Conservation (phyloP, 352 stramenopile species). For the Pelagophyceae sp. region DNA sequence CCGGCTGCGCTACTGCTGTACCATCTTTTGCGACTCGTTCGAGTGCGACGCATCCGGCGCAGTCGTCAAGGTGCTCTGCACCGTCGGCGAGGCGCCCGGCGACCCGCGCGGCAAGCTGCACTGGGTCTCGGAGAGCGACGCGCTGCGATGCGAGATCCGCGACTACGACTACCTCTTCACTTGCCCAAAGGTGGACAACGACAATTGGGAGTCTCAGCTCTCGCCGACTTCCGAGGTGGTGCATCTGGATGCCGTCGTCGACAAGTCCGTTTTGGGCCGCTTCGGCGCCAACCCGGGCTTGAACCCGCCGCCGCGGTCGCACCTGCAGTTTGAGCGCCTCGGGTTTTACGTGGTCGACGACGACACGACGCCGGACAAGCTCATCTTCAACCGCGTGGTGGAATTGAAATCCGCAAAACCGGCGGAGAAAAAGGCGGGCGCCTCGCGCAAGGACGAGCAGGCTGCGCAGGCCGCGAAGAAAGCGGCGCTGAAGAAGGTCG, state of each 20-base stretch:
- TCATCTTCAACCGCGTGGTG: constrained; percentile 94
- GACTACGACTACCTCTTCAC: constrained; percentile 95
- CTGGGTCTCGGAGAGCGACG: constrained; percentile 78
- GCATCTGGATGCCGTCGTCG: constrained; percentile 70
- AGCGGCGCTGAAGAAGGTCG: constrained; percentile 84
- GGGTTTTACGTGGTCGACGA: constrained; percentile 95
- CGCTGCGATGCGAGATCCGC: constrained; percentile 71
- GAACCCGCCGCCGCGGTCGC: not conserved
- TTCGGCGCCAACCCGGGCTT: too few species aligned
- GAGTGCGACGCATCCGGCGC: constrained; percentile 51
- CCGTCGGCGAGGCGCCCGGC: constrained; percentile 38
- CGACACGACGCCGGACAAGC: constrained; percentile 68
- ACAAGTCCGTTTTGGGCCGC: constrained; percentile 45
- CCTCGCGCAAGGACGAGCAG: constrained; percentile 65
- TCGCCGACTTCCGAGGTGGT: constrained; percentile 25
- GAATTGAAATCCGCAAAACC: constrained; percentile 74
- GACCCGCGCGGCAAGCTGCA: constrained; percentile 79
- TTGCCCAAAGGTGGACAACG: constrained; percentile 67
- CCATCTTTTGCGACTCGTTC: constrained; percentile 79
- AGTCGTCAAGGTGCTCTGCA: constrained; percentile 37
- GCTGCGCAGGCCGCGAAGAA: constrained; percentile 71
- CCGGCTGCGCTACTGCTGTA: constrained; percentile 81
- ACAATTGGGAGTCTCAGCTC: constrained; percentile 49
- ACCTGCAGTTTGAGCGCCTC: constrained; percentile 92
- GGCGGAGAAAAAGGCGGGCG: constrained; percentile 45